Evolutionary conservation across 2,329 filamentous ascomycete genomes (phyloP).

Genomic region (Alternaria consortialis): DNA sequence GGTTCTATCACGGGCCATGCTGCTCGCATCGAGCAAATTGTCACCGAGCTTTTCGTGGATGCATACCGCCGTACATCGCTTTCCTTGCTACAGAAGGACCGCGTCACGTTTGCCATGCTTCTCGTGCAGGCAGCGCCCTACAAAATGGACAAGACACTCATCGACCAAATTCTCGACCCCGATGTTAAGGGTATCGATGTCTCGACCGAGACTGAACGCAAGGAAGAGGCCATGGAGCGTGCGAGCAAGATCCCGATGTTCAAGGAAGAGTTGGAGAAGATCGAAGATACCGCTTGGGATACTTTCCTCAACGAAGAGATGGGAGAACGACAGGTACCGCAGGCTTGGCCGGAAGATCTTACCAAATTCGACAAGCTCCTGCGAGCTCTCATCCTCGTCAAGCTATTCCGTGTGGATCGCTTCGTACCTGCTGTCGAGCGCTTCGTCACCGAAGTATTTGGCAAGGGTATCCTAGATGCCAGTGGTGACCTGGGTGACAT

Average conservation of each 20-base stretch:
- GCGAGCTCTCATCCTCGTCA: slow-evolving; percentile 86
- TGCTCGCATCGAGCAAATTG: slow-evolving; percentile 84
- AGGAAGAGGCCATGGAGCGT: slow-evolving; percentile 72
- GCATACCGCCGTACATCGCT: slow-evolving; percentile 94
- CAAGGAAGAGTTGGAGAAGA: slow-evolving; percentile 73
- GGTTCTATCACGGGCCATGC: slow-evolving; percentile 79
- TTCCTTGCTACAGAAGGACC: slow-evolving; percentile 90
- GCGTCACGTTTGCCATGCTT: slow-evolving; percentile 92
- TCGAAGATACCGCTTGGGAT: slow-evolving; percentile 75
- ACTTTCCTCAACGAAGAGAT: slow-evolving; percentile 85
- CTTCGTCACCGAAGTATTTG: slow-evolving; percentile 89
- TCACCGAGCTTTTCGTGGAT: slow-evolving; percentile 89
- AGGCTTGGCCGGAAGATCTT: slow-evolving; percentile 72
- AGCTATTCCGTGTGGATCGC: slow-evolving; percentile 92
- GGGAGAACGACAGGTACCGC: slow-evolving; percentile 83
- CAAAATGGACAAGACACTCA: slow-evolving; percentile 88
- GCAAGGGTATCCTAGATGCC: slow-evolving; percentile 80
- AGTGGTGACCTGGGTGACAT: slow-evolving; percentile 87
- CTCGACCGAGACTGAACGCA: slow-evolving; percentile 71
- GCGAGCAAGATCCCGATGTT: slow-evolving; percentile 76
- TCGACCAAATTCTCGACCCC: slow-evolving; percentile 86
- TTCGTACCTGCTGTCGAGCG: slow-evolving; percentile 92
- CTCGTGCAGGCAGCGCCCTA: slow-evolving; percentile 96
- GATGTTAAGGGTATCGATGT: slow-evolving; percentile 79
- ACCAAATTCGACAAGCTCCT: slow-evolving; percentile 78